Base-by-base conservation (phyloP, 2,329 filamentous ascomycete species). In the Phaeosphaeria sp. region DNA sequence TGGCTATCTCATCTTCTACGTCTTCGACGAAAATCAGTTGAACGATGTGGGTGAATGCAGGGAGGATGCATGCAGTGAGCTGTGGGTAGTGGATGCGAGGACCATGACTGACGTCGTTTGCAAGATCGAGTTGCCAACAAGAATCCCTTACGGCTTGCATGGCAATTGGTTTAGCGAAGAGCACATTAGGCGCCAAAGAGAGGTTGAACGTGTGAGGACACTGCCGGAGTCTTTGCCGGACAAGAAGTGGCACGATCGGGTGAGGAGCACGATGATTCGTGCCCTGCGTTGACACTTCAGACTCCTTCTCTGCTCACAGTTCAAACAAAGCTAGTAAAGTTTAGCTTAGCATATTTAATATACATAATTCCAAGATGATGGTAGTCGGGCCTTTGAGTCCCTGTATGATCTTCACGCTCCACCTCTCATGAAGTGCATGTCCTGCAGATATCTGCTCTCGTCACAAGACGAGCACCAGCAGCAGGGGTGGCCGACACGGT, bases 141-240 rank as follows among this genome's bases (percentile, higher is more conserved):
- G 89, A 13, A 88, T 91, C 0, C 88, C 89, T 0, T 91, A 91
- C 65, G 89, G 89, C 0, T 74, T 91, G 49, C 89, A 78, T 57
- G 75, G 76, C 11, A 76, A 74, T 53, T 78, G 75, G 75, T 78
- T 78, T 39, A 71, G 59, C 8, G 74, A 77, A 52, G 67, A 69
- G 47, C 63, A 74, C 56, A 77, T 78, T 49, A 48, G 56, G 56
- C 52, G 52, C 17, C 76, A 78, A 55, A 66, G 74, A 51, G 53
- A 53, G 8, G 64, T 76, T 11, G 60, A 65, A 49, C 61, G 40
- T 20, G 25, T 74, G 27, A 68, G 71, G 56, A 55, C 50, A 7
- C 56, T 69, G 53, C 59, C 64, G 46, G 49, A 61, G 15, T 30
- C 9, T 36, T 13, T 36, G 11, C 1, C n/a, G 20, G 11, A 22